These are phyloP conservation scores for Emydomyces testavorans DNA, from an alignment of 2,329 filamentous ascomycete genomes.

Conservation along the genomic window DNA sequence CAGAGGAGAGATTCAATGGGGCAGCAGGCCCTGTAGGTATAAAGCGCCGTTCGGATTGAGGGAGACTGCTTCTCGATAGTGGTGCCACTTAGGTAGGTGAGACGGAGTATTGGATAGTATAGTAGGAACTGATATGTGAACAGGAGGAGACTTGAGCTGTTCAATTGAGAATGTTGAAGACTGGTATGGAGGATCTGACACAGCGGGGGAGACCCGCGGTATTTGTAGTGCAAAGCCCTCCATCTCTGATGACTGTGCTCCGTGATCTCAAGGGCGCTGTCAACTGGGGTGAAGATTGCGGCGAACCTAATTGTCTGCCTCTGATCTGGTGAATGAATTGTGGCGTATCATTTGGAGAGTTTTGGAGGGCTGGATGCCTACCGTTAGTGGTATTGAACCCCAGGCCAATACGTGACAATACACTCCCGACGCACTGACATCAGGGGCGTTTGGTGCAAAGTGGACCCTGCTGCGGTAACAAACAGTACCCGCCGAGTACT, in stretches of 20 bases:
- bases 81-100: not conserved
- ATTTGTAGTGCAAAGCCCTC: not conserved
- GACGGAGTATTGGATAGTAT: no score
- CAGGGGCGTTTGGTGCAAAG: not conserved
- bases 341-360: constrained; percentile 1
- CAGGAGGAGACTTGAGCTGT: no score
- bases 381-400: not conserved
- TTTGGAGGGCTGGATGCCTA: constrained; percentile 9
- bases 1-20: not conserved
- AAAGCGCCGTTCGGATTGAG: not conserved
- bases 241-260: constrained; percentile 2
- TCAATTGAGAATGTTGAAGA: not conserved
- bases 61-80: not conserved
- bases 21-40: not conserved
- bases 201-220: not conserved
- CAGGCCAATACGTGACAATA: not conserved
- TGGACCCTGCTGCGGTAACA: not conserved
- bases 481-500: not conserved
- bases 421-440: not conserved
- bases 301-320: not conserved
- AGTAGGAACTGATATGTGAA: no score
- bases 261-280: not conserved
- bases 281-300: not conserved
- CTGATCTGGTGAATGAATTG: no score
- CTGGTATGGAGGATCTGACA: not conserved